Conservation (phyloP, 306 rosid species). For the Senna siamea region DNA sequence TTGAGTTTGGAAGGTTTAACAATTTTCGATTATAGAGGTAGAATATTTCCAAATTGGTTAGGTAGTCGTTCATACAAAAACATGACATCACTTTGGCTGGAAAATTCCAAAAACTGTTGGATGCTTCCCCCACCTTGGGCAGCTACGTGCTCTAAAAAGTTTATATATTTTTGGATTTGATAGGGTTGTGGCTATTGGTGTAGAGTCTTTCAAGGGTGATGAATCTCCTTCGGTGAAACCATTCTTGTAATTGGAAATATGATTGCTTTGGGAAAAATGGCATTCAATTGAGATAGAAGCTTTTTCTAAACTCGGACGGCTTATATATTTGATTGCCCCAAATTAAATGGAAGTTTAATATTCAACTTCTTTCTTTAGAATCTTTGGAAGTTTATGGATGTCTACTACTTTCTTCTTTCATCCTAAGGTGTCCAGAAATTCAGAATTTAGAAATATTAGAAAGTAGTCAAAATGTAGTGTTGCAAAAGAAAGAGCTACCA, state of each 20-base stretch:
- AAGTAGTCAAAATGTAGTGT: conserved; percentile 9
- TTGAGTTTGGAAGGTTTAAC: too few species aligned
- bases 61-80: not conserved
- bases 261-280: conserved; percentile 14
- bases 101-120: not conserved
- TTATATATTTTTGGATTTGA: not conserved
- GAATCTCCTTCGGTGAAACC: not conserved
- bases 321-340: rapidly evolving
- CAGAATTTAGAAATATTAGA: not conserved
- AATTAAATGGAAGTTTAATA: not conserved
- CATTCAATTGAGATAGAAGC: not conserved
- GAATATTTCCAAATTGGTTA: too few species aligned
- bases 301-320: not conserved
- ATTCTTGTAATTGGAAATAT: not conserved
- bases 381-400: not conserved
- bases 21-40: too few species aligned
- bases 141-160: not conserved
- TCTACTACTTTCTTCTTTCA: not conserved
- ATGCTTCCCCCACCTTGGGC: conserved; percentile 32
- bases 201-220: conserved; percentile 12
- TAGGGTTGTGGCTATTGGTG: too few species aligned
- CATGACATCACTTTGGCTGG: not conserved
- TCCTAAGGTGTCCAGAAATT: not conserved
- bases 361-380: not conserved
- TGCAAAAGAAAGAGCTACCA: not conserved